Percentiles rank a stretch among this genome's conserved stretches.
phyloP scores from a whole-genome alignment of 257 asterid species.

The Salvia rosmarinus region DNA sequence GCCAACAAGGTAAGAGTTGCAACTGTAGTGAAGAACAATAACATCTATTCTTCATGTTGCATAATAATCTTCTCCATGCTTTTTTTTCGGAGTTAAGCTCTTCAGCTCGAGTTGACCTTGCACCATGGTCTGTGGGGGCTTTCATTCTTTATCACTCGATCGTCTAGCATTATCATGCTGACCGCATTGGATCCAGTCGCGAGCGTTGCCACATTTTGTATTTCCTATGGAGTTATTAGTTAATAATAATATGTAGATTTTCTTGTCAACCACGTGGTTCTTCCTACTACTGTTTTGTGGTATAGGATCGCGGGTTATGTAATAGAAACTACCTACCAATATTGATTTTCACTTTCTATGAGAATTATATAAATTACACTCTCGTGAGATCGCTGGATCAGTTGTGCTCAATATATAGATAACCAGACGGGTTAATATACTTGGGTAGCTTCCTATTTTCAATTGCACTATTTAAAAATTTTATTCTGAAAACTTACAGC shows the following conservation, averaged over 20 bases:
- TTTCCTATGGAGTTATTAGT: conserved; percentile 30
- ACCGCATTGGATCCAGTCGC: conserved; percentile 18
- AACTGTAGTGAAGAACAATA: neutral
- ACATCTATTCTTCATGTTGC: neutral
- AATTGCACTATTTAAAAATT: neutral
- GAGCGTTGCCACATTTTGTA: neutral
- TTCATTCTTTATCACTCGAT: conserved; percentile 25
- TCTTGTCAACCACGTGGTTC: conserved; percentile 22
- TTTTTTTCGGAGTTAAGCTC: conserved; percentile 40
- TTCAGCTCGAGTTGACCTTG: conserved; percentile 10
- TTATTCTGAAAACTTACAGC: too few species aligned
- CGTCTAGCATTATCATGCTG: conserved; percentile 14
- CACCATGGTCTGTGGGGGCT: conserved; percentile 19
- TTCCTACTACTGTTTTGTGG: conserved; percentile 20
- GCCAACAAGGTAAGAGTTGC: conserved; percentile 46
- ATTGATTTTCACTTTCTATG: conserved; percentile 18
- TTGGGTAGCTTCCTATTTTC: too few species aligned
- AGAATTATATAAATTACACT: neutral
- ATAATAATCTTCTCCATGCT: neutral
- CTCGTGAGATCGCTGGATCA: neutral
- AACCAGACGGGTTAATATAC: too few species aligned
- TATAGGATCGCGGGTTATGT: conserved; percentile 10
- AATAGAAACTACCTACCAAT: neutral
- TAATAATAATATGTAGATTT: conserved; percentile 34
- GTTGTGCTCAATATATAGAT: neutral